A percentile compares a stretch with the other conserved stretches of the same genome.
Conservation (phyloP, 768 basidiomycete genomes). For the Termitomyces sp. region DNA sequence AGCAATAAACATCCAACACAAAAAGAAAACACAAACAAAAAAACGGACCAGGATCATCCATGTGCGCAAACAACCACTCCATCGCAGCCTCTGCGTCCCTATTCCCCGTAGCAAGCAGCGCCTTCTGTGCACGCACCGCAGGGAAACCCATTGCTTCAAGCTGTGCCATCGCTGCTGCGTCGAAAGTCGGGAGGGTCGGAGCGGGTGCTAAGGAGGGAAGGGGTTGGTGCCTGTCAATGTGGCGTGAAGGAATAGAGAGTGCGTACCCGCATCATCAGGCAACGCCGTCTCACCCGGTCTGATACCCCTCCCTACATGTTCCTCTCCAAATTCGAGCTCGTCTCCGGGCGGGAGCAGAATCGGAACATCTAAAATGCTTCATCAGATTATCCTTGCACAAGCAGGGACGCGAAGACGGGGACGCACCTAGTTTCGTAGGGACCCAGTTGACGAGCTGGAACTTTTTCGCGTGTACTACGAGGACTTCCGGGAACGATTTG, state of each 20-base stretch:
- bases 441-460: conserved; percentile 98
- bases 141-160: conserved; percentile 94
- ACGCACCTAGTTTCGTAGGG: conserved; percentile 83
- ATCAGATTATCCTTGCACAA: not conserved
- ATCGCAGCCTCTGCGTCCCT: conserved; percentile 75
- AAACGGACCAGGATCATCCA: conserved; percentile 82
- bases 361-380: conserved; percentile 66
- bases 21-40: not conserved
- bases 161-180: conserved; percentile 67
- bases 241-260: not conserved
- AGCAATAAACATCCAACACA: too few relatives aligned
- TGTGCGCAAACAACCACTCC: conserved; percentile 93
- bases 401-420: not conserved
- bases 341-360: conserved; percentile 59
- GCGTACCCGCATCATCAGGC: conserved; percentile 41
- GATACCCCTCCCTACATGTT: conserved; percentile 64
- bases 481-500: conserved; percentile 81
- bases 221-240: too few relatives aligned
- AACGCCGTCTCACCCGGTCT: conserved; percentile 66
- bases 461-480: conserved; percentile 88
- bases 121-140: conserved; percentile 78
- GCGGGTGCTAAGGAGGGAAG: conserved; percentile 14
- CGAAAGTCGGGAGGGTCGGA: conserved; percentile 54
- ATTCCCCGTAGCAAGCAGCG: conserved; percentile 83
- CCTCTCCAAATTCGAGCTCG: conserved; percentile 49